These are phyloP conservation scores for Babjeviella inositovora DNA, from an alignment of 805 yeast species.

Conservation along the genomic window DNA sequence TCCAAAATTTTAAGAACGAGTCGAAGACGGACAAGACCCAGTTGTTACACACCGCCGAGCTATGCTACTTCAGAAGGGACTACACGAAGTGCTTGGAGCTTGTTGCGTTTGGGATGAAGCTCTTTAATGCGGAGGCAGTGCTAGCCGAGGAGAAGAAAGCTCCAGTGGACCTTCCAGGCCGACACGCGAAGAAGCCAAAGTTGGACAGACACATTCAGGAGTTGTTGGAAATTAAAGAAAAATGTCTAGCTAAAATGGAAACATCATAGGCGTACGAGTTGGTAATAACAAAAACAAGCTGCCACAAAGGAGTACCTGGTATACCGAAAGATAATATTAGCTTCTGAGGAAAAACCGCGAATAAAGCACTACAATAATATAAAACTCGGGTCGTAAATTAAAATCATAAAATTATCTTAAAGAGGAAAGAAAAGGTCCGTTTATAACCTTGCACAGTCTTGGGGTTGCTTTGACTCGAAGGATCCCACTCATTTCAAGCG, in stretches of 20 bases:
- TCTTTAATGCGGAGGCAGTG: slow-evolving; percentile 10
- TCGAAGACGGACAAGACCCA: slow-evolving; percentile 39
- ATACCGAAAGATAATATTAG: slow-evolving; percentile 17
- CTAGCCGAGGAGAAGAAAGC: slow-evolving; percentile 8
- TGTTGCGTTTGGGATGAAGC: slow-evolving; percentile 16
- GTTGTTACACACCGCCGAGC: slow-evolving; percentile 43
- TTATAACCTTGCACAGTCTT: slow-evolving; percentile 17
- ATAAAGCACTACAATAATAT: not conserved
- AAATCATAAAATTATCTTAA: no score
- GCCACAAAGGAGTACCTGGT: slow-evolving; percentile 2
- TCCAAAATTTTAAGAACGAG: slow-evolving; percentile 10
- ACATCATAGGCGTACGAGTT: slow-evolving; percentile 1
- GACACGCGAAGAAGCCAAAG: slow-evolving; percentile 20
- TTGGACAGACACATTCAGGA: slow-evolving; percentile 35
- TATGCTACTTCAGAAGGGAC: slow-evolving; percentile 37
- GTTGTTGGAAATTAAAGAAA: slow-evolving; percentile 22
- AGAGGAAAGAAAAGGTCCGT: no score
- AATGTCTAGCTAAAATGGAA: slow-evolving; percentile 14
- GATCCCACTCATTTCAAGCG: slow-evolving; percentile 1
- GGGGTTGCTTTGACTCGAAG: slow-evolving; percentile 6
- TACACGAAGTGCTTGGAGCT: slow-evolving; percentile 33
- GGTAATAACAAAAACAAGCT: slow-evolving; percentile 1
- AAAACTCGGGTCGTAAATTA: no score
- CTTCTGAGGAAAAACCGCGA: not conserved
- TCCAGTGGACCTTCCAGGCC: no score